These are phyloP conservation scores for Imleria badia DNA, from an alignment of 768 basidiomycete species.

Conservation along the genomic window DNA sequence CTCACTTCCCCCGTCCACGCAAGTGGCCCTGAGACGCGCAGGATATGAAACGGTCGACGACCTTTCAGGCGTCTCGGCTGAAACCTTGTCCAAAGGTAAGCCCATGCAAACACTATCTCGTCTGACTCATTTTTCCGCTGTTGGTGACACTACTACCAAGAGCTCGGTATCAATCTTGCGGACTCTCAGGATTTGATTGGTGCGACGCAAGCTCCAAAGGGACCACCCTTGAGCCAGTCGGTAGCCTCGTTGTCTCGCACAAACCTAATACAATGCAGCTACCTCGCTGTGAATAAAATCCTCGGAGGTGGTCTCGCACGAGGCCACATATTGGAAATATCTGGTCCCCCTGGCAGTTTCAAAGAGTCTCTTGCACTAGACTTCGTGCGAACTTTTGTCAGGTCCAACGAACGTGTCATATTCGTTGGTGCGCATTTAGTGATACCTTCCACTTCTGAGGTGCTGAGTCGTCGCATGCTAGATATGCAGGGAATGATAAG, in stretches of 20 bases:
- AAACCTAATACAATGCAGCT: slow-evolving; percentile 28
- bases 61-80: slow-evolving; percentile 41
- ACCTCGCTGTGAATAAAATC: slow-evolving; percentile 52
- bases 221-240: slow-evolving; percentile 50
- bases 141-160: slow-evolving; percentile 32
- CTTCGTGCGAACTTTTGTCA: slow-evolving; percentile 48
- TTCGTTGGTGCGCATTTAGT: slow-evolving; percentile 54
- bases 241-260: slow-evolving; percentile 44
- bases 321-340: slow-evolving; percentile 68
- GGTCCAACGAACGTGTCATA: slow-evolving; percentile 51
- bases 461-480: slow-evolving; percentile 21
- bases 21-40: slow-evolving; percentile 46
- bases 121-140: not conserved
- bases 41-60: slow-evolving; percentile 63
- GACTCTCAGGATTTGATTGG: slow-evolving; percentile 49
- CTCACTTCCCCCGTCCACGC: slow-evolving; percentile 44
- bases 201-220: slow-evolving; percentile 36
- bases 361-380: slow-evolving; percentile 57
- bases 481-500: slow-evolving; percentile 52
- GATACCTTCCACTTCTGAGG: not conserved
- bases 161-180: slow-evolving; percentile 46
- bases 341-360: slow-evolving; percentile 71
- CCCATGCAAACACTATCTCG: not conserved
- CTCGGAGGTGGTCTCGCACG: slow-evolving; percentile 62
- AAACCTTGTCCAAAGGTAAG: slow-evolving; percentile 52